Evolutionary conservation across 768 basidiomycete genomes (phyloP), one percentile per base, ranked within the genome.

Genomic region (Mycena galopus): DNA sequence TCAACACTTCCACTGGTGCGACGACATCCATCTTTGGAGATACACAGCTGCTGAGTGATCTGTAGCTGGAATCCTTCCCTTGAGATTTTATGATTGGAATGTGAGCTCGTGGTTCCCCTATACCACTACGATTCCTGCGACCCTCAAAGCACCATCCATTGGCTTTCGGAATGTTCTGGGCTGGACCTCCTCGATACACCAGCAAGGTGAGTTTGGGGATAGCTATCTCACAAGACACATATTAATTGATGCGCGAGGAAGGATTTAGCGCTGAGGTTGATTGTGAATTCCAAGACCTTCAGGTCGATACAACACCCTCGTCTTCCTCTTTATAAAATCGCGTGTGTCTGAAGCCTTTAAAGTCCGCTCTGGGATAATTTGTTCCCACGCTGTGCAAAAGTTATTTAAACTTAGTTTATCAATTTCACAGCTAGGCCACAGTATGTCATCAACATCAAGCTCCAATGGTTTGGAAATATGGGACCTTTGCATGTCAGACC

Each of bases 181-280:
- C 4, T 0, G 27, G 6, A 44, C 8, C 4, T 59, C 39, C 21
- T 25, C 44, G 2, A 25, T 67, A 32, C 6, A 2, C 7, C 66
- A 67, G 44, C 66, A 67, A n/a, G 66, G 66, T 67, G 10, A 59
- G 66, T 7, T 11, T 10, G 19, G 3, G 10, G 2, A 11, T 25
- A 11, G 0, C 2, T 16, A 16, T 21, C 33, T 10, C 16, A 12
- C n/a, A 17, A 23, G 25, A 4, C 27, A 11, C 0, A 8, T 29
- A 16, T 16, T 35, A 30, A 27, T 25, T 33, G n/a, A n/a, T n/a
- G n/a, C 1, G 1, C 23, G 0, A 6, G 23, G 3, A 1, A 69
- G 67, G 67, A 14, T 69, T 69, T 27, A 42, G 33, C 4, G 67
- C 50, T 7, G 59, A 61, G 17, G 50, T 62, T 1, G 25, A 4